A percentile compares a stretch with the other conserved stretches of the same genome.
Conservation (phyloP, 306 rosid species). For the Trichosanthes truncata region DNA sequence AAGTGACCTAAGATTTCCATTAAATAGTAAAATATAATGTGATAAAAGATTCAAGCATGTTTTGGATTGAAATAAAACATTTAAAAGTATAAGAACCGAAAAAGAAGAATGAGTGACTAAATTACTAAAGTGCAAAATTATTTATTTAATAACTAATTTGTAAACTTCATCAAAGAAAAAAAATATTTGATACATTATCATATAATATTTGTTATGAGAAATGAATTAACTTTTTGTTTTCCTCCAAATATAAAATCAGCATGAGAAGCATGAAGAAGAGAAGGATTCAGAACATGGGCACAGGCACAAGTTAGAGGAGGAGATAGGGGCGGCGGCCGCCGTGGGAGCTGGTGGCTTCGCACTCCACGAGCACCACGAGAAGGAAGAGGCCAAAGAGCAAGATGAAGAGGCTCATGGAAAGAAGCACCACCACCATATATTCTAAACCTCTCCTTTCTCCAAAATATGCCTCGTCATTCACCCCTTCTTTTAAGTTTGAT, state of each 20-base stretch:
- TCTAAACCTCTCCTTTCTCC: background rate
- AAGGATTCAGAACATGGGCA: constrained; percentile 57
- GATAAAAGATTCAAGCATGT: too few species aligned
- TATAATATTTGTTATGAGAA: background rate
- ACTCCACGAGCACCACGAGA: constrained; percentile 69
- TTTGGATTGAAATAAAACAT: too few species aligned
- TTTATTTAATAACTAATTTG: too few species aligned
- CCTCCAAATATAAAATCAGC: constrained; percentile 3
- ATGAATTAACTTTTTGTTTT: background rate
- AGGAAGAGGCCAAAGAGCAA: constrained; percentile 38
- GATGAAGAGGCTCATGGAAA: background rate
- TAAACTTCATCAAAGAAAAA: too few species aligned
- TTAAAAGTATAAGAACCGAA: too few species aligned
- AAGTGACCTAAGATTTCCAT: too few species aligned
- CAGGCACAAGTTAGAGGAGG: constrained; percentile 74
- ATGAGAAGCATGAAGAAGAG: constrained; percentile 47
- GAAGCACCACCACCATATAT: background rate
- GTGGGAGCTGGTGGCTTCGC: constrained; percentile 62
- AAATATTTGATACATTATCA: too few species aligned
- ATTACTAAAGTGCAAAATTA: too few species aligned
- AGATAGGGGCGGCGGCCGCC: constrained; percentile 48
- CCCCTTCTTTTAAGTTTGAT: background rate
- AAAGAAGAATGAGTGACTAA: too few species aligned
- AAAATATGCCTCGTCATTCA: background rate
- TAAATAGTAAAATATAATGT: too few species aligned